Percentiles rank a stretch among this genome's conserved stretches.
phyloP scores from a whole-genome alignment of 2,329 filamentous ascomycete species.

The Penicillium palitans region DNA sequence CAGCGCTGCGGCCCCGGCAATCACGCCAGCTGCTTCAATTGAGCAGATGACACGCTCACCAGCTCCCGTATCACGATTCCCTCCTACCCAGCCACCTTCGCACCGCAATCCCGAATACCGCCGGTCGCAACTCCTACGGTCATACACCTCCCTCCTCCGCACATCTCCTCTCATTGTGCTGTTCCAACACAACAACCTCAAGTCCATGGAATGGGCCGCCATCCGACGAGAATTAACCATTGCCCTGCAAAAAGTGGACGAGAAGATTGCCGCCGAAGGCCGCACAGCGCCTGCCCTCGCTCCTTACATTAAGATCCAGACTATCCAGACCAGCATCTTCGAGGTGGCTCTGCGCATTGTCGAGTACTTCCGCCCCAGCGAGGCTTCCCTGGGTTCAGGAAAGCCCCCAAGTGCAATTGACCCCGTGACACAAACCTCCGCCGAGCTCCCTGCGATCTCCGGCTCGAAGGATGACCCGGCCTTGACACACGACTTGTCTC shows the following conservation, averaged over 20 bases:
- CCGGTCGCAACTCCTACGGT: constrained; percentile 83
- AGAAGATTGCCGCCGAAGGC: constrained; percentile 62
- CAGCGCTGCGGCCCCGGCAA: constrained; percentile 50
- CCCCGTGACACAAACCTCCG: constrained; percentile 35
- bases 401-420: constrained; percentile 28
- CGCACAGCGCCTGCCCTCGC: constrained; percentile 50
- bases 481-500: constrained; percentile 61
- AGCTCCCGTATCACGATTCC: constrained; percentile 52
- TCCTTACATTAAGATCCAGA: constrained; percentile 71
- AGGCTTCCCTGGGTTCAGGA: constrained; percentile 24
- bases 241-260: constrained; percentile 65
- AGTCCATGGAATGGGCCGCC: constrained; percentile 71
- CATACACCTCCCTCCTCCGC: constrained; percentile 84
- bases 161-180: constrained; percentile 82
- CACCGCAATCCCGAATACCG: constrained; percentile 82
- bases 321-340: constrained; percentile 87
- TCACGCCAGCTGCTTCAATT: constrained; percentile 55
- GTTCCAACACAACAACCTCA: constrained; percentile 78
- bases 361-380: constrained; percentile 71
- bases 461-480: constrained; percentile 40
- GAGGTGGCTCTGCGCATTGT: constrained; percentile 79
- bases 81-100: constrained; percentile 76
- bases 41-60: constrained; percentile 49
- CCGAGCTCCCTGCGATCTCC: constrained; percentile 28
- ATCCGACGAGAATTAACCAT: constrained; percentile 68